These are phyloP conservation scores for Amoeboradix gromovi DNA, from an alignment of 371 early-diverging fungal genomes.

Conservation along the genomic window DNA sequence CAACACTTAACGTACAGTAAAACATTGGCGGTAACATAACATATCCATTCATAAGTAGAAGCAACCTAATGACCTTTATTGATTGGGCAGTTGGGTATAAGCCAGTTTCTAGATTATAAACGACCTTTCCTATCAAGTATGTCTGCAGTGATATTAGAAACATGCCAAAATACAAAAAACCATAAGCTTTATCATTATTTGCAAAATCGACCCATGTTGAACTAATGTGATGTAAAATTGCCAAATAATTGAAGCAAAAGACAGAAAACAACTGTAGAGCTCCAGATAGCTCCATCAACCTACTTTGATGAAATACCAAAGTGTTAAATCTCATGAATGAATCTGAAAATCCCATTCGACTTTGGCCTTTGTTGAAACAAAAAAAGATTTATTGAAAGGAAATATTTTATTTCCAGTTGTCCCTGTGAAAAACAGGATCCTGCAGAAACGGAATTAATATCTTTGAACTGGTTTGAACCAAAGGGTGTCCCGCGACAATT, in stretches of 20 bases:
- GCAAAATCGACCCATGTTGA: background rate
- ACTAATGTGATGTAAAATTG: background rate
- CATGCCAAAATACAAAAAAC: background rate
- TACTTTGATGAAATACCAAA: background rate
- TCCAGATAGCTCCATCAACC: background rate
- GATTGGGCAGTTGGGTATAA: background rate
- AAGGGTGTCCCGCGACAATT: slow-evolving; percentile 82
- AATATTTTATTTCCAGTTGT: slow-evolving; percentile 15
- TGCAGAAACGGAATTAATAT: slow-evolving; percentile 76
- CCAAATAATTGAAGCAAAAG: background rate
- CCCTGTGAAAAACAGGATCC: slow-evolving; percentile 51
- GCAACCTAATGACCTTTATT: background rate
- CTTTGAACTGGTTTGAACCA: slow-evolving; percentile 55
- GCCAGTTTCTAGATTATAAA: background rate
- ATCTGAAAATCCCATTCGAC: background rate
- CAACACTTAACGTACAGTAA: background rate
- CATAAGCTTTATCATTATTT: background rate
- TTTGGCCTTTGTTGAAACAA: no score
- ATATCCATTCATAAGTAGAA: background rate
- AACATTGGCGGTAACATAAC: background rate
- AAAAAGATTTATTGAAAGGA: no score
- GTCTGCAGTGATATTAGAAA: background rate
- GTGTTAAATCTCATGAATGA: background rate
- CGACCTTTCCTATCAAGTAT: background rate
- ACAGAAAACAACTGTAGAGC: background rate